Conservation (phyloP, 1,284 basidiomycete genomes). For the Ganoderma boninense region DNA sequence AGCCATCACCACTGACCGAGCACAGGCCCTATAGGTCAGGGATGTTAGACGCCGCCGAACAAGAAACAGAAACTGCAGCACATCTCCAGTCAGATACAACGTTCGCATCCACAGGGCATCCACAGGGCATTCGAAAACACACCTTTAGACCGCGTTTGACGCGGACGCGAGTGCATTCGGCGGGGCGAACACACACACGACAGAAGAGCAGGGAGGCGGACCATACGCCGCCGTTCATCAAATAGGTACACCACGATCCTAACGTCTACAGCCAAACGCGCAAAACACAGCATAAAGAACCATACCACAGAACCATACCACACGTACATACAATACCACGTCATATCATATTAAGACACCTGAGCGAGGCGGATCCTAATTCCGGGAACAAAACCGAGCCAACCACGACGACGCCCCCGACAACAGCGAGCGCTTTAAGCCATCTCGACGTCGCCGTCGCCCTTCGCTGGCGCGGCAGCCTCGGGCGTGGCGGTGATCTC, state of each 20-base stretch:
- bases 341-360: conserved; percentile 10
- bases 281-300: conserved; percentile 4
- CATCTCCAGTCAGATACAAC: no score
- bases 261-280: neutral
- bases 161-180: neutral
- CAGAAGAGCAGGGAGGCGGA: neutral
- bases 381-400: neutral
- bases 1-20: no score
- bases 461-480: conserved; percentile 24
- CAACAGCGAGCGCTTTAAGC: conserved; percentile 29
- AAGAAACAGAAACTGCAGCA: no score
- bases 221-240: neutral
- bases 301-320: neutral
- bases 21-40: no score
- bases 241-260: neutral
- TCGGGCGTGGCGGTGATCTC: conserved; percentile 45
- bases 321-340: conserved; percentile 10
- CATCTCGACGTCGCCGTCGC: conserved; percentile 63
- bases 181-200: neutral
- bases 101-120: no score
- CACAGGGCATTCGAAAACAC: neutral
- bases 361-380: conserved; percentile 6
- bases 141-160: no score
- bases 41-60: no score
- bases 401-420: neutral